A percentile compares a stretch with the other conserved stretches of the same genome.
These are phyloP conservation scores for Mycena maculata DNA, from an alignment of 768 basidiomycete genomes.

Conservation along the genomic window DNA sequence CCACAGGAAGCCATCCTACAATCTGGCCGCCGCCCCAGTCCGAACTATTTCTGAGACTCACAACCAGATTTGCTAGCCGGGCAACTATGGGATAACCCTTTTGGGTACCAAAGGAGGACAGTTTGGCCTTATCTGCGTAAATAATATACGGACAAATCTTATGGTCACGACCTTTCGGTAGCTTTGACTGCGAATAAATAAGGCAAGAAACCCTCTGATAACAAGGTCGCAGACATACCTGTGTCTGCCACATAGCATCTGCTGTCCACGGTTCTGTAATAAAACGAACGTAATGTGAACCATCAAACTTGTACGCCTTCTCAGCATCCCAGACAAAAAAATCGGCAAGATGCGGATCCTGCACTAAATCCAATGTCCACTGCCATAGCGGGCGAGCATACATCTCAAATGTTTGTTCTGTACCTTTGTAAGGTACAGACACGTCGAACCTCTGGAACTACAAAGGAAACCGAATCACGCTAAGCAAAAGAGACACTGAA, in stretches of 20 bases:
- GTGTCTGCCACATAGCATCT: constrained; percentile 49
- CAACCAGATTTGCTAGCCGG: constrained; percentile 27
- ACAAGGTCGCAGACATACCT: constrained; percentile 40
- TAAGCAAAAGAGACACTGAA: too few species aligned
- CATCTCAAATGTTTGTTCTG: constrained; percentile 27
- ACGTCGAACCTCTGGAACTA: constrained; percentile 19
- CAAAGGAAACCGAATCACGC: too few species aligned
- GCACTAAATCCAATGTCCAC: constrained; percentile 41
- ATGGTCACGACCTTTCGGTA: not conserved
- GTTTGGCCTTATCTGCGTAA: constrained; percentile 38
- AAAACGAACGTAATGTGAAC: constrained; percentile 38
- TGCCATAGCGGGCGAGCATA: constrained; percentile 39
- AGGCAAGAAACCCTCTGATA: not conserved
- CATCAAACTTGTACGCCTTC: constrained; percentile 42
- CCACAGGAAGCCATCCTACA: constrained; percentile 35
- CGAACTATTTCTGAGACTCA: constrained; percentile 27
- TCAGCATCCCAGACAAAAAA: constrained; percentile 47
- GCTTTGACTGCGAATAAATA: not conserved
- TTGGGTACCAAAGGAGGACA: constrained; percentile 32
- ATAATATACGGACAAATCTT: constrained; percentile 32
- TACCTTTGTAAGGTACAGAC: constrained; percentile 28
- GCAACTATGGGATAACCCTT: constrained; percentile 37
- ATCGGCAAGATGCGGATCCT: constrained; percentile 34
- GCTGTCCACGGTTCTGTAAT: constrained; percentile 53
- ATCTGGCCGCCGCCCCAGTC: constrained; percentile 34